Evolutionary conservation across 345 rosid genomes (phyloP).

Genomic region (Salix caprea): DNA sequence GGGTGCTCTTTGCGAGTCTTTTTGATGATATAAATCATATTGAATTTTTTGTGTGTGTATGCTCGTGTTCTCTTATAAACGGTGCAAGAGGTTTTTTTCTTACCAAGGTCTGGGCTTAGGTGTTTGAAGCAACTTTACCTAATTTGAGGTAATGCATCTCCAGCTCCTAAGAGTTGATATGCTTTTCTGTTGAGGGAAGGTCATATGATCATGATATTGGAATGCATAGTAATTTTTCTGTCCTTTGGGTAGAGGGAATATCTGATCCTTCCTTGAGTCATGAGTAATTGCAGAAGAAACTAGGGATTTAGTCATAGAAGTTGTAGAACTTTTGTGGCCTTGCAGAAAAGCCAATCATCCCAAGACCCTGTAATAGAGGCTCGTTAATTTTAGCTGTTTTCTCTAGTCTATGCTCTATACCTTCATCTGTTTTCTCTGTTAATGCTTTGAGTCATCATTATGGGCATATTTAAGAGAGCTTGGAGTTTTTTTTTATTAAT

Average conservation of each 20-base stretch:
- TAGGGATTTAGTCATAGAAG: not conserved
- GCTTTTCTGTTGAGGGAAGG: constrained; percentile 3
- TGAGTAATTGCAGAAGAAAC: not conserved
- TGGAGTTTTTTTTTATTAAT: too few relatives aligned
- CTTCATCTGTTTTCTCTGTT: too few relatives aligned
- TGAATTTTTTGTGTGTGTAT: not conserved
- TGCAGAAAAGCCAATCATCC: too few relatives aligned
- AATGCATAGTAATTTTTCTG: not conserved
- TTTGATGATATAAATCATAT: not conserved
- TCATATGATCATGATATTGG: not conserved
- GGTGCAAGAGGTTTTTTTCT: not conserved
- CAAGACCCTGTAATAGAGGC: too few relatives aligned
- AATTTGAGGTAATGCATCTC: not conserved
- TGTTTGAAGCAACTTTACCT: not conserved
- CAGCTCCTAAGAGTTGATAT: not conserved
- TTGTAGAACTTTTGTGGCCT: too few relatives aligned
- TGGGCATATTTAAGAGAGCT: too few relatives aligned
- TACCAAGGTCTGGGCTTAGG: not conserved
- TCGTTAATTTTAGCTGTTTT: too few relatives aligned
- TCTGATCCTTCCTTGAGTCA: not conserved
- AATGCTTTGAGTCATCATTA: too few relatives aligned
- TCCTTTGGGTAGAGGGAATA: constrained; percentile 1
- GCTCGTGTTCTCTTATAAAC: not conserved
- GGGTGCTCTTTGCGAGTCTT: not conserved
- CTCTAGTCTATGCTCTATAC: too few relatives aligned